phyloP scores from a whole-genome alignment of 1,284 basidiomycete species.

The Gymnopus androsaceus region DNA sequence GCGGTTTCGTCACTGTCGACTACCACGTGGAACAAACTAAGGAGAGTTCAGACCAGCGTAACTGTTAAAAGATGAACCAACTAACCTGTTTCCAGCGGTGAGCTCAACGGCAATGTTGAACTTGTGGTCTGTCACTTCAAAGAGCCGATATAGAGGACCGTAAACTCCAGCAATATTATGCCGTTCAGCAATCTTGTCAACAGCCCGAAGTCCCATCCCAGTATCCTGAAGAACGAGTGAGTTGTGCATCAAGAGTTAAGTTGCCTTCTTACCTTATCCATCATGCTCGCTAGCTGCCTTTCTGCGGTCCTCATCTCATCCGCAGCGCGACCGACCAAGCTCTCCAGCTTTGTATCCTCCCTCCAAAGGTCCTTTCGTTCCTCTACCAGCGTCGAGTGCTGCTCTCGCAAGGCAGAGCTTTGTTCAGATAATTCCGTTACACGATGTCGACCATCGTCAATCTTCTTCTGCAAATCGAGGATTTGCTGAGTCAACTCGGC shows the following conservation, averaged over 20 bases:
- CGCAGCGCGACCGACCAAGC: constrained; percentile 72
- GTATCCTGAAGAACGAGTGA: constrained; percentile 66
- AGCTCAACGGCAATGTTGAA: constrained; percentile 95
- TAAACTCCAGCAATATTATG: constrained; percentile 81
- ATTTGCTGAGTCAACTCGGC: constrained; percentile 62
- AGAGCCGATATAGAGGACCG: constrained; percentile 92
- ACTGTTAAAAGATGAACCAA: neutral
- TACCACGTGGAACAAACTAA: constrained; percentile 93
- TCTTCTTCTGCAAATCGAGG: constrained; percentile 55
- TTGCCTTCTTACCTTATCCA: constrained; percentile 77
- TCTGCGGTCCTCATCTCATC: constrained; percentile 84
- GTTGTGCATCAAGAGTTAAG: neutral
- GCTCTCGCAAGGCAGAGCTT: constrained; percentile 66
- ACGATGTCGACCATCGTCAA: constrained; percentile 76
- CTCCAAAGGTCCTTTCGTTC: constrained; percentile 93
- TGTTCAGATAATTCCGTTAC: constrained; percentile 71
- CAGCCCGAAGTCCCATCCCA: constrained; percentile 81
- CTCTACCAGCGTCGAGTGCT: constrained; percentile 75
- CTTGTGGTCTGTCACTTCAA: constrained; percentile 85
- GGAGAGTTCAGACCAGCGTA: constrained; percentile 7
- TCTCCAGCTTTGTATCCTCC: constrained; percentile 88
- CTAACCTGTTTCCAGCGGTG: constrained; percentile 89
- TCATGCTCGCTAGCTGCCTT: constrained; percentile 82
- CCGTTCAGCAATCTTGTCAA: constrained; percentile 79
- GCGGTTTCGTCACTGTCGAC: constrained; percentile 96